Evolutionary conservation across 345 rosid species (phyloP).

Genomic region (Erodium maritimum): DNA sequence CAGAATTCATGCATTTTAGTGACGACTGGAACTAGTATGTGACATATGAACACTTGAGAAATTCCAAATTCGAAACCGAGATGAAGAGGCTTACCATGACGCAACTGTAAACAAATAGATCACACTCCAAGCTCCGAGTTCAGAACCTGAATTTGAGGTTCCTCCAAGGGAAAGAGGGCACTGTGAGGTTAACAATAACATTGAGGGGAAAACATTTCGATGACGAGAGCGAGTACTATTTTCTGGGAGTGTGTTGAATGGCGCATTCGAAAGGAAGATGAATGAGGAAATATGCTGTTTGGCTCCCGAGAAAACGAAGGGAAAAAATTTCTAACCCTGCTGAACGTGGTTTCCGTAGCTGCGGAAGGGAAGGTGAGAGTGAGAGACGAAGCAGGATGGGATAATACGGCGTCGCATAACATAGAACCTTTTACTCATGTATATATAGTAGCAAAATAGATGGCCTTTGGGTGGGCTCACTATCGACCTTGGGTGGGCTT

Average conservation of each 20-base stretch:
- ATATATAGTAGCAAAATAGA: too few relatives aligned
- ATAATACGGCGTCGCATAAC: too few relatives aligned
- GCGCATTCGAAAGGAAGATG: background rate
- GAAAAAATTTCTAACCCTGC: too few relatives aligned
- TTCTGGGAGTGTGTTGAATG: too few relatives aligned
- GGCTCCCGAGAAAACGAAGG: background rate
- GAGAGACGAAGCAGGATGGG: too few relatives aligned
- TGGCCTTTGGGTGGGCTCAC: too few relatives aligned
- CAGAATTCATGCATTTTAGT: background rate
- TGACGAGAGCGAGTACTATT: background rate
- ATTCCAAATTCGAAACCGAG: background rate
- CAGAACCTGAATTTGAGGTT: background rate
- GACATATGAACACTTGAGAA: background rate
- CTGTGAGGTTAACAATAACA: background rate
- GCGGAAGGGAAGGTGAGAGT: too few relatives aligned
- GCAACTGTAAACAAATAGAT: background rate
- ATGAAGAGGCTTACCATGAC: background rate
- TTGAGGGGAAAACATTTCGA: background rate
- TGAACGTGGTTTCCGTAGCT: too few relatives aligned
- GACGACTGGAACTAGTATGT: background rate
- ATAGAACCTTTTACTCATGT: too few relatives aligned
- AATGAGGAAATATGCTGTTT: background rate
- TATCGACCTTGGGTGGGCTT: too few relatives aligned
- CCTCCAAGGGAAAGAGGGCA: background rate
- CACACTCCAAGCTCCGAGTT: background rate